These are phyloP conservation scores for Ophiostoma novo-ulmi DNA, from an alignment of 2,329 filamentous ascomycete species.

Conservation along the genomic window DNA sequence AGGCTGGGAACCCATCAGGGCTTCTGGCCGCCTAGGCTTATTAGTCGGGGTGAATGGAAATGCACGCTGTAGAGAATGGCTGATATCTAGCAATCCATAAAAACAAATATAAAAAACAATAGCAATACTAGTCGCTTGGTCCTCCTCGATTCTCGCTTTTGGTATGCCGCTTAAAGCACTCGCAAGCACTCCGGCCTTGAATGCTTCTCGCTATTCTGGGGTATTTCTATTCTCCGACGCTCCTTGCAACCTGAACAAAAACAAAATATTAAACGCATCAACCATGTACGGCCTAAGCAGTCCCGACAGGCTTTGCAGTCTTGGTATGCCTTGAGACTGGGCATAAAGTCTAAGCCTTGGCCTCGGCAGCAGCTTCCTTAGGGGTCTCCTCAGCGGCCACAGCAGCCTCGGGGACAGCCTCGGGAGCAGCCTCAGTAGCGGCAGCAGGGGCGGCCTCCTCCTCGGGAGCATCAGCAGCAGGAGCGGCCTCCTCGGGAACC, in stretches of 20 bases:
- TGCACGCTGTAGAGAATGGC: constrained; percentile 8
- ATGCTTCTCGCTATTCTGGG: constrained; percentile 15
- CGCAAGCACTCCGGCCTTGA: background rate
- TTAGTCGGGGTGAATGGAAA: constrained; percentile 13
- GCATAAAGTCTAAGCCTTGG: constrained; percentile 14
- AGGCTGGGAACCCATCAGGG: background rate
- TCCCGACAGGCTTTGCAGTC: background rate
- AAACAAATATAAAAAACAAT: constrained; percentile 17
- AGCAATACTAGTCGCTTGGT: constrained; percentile 19
- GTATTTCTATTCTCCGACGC: constrained; percentile 16
- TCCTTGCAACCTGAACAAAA: background rate
- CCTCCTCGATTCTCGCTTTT: background rate
- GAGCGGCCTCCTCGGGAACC: background rate
- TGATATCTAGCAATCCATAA: background rate
- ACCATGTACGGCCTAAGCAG: background rate
- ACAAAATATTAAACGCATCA: background rate
- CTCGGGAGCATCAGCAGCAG: background rate
- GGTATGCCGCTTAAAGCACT: background rate
- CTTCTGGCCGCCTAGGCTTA: constrained; percentile 10
- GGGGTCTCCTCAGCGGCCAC: constrained; percentile 7
- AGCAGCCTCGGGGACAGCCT: background rate
- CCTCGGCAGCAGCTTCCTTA: constrained; percentile 1
- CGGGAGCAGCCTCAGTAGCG: background rate
- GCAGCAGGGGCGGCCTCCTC: constrained; percentile 15
- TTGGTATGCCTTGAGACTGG: too few species aligned